Evolutionary conservation across 805 yeast genomes (phyloP).

Genomic region (Wickerhamomyces hampshirensis): DNA sequence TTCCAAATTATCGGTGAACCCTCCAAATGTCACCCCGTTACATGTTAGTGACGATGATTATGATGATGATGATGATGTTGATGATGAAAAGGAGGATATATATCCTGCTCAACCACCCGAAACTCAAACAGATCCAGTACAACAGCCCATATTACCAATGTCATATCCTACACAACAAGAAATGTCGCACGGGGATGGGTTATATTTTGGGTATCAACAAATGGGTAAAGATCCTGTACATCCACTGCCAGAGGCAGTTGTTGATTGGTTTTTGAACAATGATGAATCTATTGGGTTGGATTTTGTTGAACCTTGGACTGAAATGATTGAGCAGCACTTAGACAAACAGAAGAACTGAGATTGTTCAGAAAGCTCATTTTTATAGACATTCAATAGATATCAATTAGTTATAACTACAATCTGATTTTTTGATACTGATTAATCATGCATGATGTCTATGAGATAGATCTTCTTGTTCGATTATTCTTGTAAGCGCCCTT

Average conservation of each 20-base stretch:
- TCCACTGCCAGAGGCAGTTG: constrained; percentile 30
- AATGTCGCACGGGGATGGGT: constrained; percentile 2
- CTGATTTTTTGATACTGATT: neutral
- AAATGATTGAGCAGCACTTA: constrained; percentile 65
- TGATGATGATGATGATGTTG: constrained; percentile 5
- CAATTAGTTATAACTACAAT: neutral
- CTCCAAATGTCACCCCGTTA: constrained; percentile 24
- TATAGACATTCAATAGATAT: neutral
- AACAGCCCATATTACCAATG: neutral
- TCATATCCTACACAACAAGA: neutral
- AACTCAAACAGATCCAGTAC: constrained; percentile 2
- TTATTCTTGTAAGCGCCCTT: too few species aligned
- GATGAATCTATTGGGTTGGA: constrained; percentile 50
- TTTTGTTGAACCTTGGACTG: constrained; percentile 75
- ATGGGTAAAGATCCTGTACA: constrained; percentile 13
- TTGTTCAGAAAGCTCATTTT: neutral
- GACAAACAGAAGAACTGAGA: constrained; percentile 18
- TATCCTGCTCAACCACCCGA: neutral
- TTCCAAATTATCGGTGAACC: constrained; percentile 26
- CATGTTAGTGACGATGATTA: constrained; percentile 21
- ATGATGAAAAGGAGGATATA: neutral
- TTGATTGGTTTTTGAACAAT: constrained; percentile 45
- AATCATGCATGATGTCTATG: too few species aligned
- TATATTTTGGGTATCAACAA: constrained; percentile 21
- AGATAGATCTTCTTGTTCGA: too few species aligned